Percentiles rank a stretch among this genome's conserved stretches.
phyloP scores from a whole-genome alignment of 495 filamentous ascomycete species.

The Penicillium ochrochloron region DNA sequence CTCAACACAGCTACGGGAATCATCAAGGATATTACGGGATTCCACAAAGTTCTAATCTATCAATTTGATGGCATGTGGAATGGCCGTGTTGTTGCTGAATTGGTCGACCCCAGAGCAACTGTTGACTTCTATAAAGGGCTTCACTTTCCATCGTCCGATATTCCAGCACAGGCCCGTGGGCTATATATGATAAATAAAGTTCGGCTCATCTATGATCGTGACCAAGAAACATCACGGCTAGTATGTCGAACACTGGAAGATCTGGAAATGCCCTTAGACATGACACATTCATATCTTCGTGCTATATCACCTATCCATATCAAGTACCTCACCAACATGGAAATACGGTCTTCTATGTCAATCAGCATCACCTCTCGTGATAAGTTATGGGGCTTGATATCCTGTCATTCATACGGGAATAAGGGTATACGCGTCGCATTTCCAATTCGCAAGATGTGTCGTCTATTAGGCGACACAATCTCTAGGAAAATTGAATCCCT shows the following conservation, averaged over 20 bases:
- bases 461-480: conserved; percentile 83
- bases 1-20: conserved; percentile 42
- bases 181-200: conserved; percentile 69
- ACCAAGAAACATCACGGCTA: conserved; percentile 63
- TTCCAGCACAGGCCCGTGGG: conserved; percentile 80
- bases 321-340: conserved; percentile 90
- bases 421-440: conserved; percentile 88
- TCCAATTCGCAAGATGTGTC: conserved; percentile 90
- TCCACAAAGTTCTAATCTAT: conserved; percentile 92
- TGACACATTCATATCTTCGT: conserved; percentile 82
- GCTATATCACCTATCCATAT: conserved; percentile 86
- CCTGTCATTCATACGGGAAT: conserved; percentile 83
- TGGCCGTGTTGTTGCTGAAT: conserved; percentile 83
- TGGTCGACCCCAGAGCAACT: conserved; percentile 76
- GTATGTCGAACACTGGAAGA: conserved; percentile 80
- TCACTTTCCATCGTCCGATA: conserved; percentile 92
- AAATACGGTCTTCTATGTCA: conserved; percentile 88
- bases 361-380: conserved; percentile 86
- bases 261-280: conserved; percentile 76
- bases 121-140: conserved; percentile 88
- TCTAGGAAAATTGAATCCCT: conserved; percentile 88
- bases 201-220: conserved; percentile 43
- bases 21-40: conserved; percentile 80
- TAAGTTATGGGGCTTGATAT: conserved; percentile 87
- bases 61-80: conserved; percentile 86